These are phyloP conservation scores for Entamoeba invadens DNA, from an alignment of 208 protist genomes.

Conservation along the genomic window DNA sequence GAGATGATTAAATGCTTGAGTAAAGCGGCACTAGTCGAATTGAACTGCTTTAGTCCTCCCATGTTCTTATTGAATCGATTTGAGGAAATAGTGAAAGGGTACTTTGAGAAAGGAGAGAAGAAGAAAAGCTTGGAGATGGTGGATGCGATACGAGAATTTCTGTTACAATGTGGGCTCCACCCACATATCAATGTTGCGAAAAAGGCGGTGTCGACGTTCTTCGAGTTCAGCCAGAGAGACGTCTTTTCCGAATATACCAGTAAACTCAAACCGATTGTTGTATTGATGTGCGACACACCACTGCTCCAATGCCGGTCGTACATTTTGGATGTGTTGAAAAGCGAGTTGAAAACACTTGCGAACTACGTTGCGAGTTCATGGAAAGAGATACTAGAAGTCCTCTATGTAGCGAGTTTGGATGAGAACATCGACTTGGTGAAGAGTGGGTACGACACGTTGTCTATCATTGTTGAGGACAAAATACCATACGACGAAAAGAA, in stretches of 20 bases:
- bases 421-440: background rate
- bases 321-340: background rate
- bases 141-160: background rate
- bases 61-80: background rate
- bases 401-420: background rate
- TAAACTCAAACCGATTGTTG: background rate
- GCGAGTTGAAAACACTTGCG: background rate
- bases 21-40: background rate
- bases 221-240: background rate
- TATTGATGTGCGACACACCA: background rate
- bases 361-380: background rate
- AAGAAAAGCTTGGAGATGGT: background rate
- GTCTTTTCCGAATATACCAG: background rate
- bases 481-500: background rate
- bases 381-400: background rate
- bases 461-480: background rate
- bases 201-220: background rate
- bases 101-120: background rate
- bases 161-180: background rate
- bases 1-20: background rate
- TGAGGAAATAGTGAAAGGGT: background rate
- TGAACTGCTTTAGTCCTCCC: background rate
- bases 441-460: background rate
- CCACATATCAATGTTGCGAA: background rate
- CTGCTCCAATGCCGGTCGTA: background rate